Base-by-base conservation (phyloP, 2,329 filamentous ascomycete genomes). In the Hypoxylon sp. region DNA sequence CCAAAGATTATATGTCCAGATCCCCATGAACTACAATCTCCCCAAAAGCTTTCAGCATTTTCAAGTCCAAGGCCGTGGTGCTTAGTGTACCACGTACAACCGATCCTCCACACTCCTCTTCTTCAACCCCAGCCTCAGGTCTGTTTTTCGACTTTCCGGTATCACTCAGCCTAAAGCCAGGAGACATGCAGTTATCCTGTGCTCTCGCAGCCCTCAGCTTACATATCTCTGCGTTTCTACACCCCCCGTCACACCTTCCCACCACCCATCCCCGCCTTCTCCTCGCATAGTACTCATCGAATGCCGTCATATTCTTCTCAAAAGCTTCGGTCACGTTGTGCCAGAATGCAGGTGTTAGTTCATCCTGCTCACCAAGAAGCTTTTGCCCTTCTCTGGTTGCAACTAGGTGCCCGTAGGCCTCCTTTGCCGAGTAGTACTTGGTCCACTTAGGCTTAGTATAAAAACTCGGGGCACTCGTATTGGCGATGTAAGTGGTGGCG, bases 301-400 rank as follows among this genome's bases (percentile, higher is more conserved):
- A 89, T 1, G 81, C 75, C 0, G 73, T 66, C 2, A 81, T 70
- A 61, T 87, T 76, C 3, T 64, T 71, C 66, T 86, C 83, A 54
- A 89, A 83, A 2, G 79, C 74, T 0, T 78, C 78, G 1, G 87
- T 89, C 20, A 89, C 80, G 69, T 86, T 83, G 75, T 89, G 87
- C 87, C 88, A 90, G 76, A 89, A 89, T 0, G 83, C 83, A 0
- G 87, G 84, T 1, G 84, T 86, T 35, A 90, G 82, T 70, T 89
- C 82, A 5, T 75, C 74, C 0, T 69, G 55, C 0, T 76, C 77
- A 3, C 80, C 80, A 20, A 22, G 2, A 22, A 11, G 7, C 8
- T 42, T 8, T 76, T 77, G 2, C 77, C 71, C 10, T 76, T 77
- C 13, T 66, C 60, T 1, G 84, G 70, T 6, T 31, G 17, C 1